Percentiles rank a stretch among this genome's conserved stretches.
Evolutionary conservation across 179 eudicot species (phyloP).

Genomic region (Beta corolliflora): DNA sequence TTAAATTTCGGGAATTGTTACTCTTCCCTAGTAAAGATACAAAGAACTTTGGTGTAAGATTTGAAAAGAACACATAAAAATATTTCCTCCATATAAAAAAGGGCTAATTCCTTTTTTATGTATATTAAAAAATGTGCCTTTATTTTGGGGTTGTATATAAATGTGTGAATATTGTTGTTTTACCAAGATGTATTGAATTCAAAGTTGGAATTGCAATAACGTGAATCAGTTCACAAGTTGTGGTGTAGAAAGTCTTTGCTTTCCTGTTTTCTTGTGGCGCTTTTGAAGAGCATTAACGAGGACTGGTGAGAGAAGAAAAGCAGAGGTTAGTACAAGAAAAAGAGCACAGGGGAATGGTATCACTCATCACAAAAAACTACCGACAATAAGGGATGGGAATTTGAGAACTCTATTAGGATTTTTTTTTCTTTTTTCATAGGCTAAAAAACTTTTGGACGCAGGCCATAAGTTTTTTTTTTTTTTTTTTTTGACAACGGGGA

Average conservation of each 20-base stretch:
- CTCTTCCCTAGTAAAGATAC: constrained; percentile 13
- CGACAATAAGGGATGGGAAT: constrained; percentile 15
- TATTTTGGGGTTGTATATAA: neutral
- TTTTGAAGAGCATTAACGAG: constrained; percentile 15
- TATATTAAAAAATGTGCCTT: neutral
- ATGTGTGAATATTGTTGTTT: neutral
- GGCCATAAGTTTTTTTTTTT: too few relatives aligned
- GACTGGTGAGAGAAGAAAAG: constrained; percentile 6
- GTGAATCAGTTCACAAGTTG: constrained; percentile 17
- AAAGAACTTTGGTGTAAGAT: constrained; percentile 3
- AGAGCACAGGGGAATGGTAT: neutral
- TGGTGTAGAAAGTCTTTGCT: neutral
- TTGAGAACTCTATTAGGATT: neutral
- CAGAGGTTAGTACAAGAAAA: neutral
- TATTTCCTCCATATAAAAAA: neutral
- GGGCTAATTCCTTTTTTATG: too few relatives aligned
- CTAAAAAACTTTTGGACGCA: neutral
- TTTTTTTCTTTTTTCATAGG: neutral
- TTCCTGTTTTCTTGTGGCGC: neutral
- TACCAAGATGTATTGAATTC: neutral
- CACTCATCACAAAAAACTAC: neutral
- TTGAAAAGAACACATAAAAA: neutral
- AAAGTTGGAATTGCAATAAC: neutral
- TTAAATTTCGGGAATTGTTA: constrained; percentile 22
- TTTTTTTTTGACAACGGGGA: too few relatives aligned